Percentiles rank a stretch among this genome's conserved stretches.
Evolutionary conservation across 768 basidiomycete species (phyloP).

Genomic region (Sporobolomyces roseus): DNA sequence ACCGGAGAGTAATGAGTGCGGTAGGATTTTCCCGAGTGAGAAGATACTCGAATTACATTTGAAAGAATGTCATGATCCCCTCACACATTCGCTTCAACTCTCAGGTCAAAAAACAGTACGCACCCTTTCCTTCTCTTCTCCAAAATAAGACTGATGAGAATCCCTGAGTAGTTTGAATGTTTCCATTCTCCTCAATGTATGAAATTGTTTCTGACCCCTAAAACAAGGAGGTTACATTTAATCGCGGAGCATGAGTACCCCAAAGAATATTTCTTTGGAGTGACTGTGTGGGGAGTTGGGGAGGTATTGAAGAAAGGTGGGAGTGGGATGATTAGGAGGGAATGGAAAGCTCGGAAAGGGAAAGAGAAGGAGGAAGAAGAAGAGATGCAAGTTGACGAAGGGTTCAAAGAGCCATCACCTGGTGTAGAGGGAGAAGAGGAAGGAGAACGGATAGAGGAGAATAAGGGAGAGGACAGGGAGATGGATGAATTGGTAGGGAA

Average conservation of each 20-base stretch:
- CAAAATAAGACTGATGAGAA: not conserved
- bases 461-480: not conserved
- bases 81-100: slow-evolving; percentile 28
- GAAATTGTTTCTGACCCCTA: slow-evolving; percentile 28
- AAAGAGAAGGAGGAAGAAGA: not conserved
- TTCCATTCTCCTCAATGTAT: slow-evolving; percentile 22
- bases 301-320: slow-evolving; percentile 19
- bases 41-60: slow-evolving; percentile 36
- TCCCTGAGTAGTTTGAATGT: slow-evolving; percentile 37
- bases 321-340: slow-evolving; percentile 31
- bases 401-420: too few species aligned
- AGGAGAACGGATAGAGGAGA: slow-evolving; percentile 22
- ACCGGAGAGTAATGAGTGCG: slow-evolving; percentile 19
- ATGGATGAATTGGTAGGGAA: slow-evolving; percentile 21
- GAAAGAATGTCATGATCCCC: slow-evolving; percentile 41
- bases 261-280: slow-evolving; percentile 36
- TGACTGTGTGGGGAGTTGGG: slow-evolving; percentile 32
- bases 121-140: not conserved
- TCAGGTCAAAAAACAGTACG: slow-evolving; percentile 42
- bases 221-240: slow-evolving; percentile 41
- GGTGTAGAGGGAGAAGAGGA: too few species aligned
- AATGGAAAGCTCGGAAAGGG: slow-evolving; percentile 28
- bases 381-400: too few species aligned
- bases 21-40: slow-evolving; percentile 40
- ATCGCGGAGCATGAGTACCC: slow-evolving; percentile 42